Percentiles rank a stretch among this genome's conserved stretches.
These are phyloP conservation scores for Trichomonas tenax DNA, from an alignment of 208 protist genomes.

Conservation along the genomic window DNA sequence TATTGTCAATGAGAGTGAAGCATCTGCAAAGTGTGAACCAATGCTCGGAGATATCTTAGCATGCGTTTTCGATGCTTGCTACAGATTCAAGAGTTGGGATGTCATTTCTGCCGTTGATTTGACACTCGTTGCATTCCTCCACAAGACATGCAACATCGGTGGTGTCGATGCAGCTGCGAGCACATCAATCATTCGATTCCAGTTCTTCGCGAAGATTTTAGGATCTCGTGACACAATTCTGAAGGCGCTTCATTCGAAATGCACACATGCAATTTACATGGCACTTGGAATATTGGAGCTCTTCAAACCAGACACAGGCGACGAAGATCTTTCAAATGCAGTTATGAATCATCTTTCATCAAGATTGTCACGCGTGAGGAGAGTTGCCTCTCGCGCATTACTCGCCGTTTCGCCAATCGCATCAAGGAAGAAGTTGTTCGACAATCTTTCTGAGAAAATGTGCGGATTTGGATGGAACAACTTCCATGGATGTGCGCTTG, in stretches of 20 bases:
- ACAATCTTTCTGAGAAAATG: not conserved
- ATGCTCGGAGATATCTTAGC: not conserved
- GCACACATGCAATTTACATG: not conserved
- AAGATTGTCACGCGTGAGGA: not conserved
- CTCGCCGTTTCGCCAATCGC: not conserved
- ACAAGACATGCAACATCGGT: not conserved
- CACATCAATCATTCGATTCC: not conserved
- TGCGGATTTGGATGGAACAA: not conserved
- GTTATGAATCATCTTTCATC: not conserved
- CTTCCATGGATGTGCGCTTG: not conserved
- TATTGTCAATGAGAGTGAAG: not conserved
- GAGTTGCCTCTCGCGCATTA: not conserved
- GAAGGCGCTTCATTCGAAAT: not conserved
- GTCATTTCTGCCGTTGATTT: conserved; percentile 14
- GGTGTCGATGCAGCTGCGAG: not conserved
- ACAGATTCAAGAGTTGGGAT: not conserved
- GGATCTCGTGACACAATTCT: not conserved
- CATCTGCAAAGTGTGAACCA: not conserved
- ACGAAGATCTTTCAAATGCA: not conserved
- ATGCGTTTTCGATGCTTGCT: not conserved
- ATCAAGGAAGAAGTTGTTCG: not conserved
- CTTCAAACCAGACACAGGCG: not conserved
- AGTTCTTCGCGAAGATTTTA: not conserved
- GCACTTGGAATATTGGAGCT: not conserved
- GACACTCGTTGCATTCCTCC: not conserved